Conservation (phyloP, 257 asterid genomes). For the Voacanga thouarsii region DNA sequence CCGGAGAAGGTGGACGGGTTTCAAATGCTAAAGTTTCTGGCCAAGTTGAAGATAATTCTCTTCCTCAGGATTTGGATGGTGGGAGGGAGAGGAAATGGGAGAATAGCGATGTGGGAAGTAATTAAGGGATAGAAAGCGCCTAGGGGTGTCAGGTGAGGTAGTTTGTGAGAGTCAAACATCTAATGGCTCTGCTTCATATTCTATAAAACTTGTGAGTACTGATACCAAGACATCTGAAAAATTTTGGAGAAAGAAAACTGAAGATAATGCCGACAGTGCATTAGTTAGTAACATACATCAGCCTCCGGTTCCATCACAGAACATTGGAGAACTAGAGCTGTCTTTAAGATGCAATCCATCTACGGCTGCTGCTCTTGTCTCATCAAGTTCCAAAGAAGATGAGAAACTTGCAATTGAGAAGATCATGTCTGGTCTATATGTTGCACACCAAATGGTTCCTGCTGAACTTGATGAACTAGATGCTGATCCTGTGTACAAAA, state of each 20-base stretch:
- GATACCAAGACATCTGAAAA: constrained; percentile 6
- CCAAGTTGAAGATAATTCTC: constrained; percentile 17
- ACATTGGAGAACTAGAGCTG: constrained; percentile 7
- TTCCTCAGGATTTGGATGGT: constrained; percentile 19
- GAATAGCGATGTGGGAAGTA: constrained; percentile 11
- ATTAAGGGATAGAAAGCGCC: constrained; percentile 8
- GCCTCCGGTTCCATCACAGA: constrained; percentile 1
- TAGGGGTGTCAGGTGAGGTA: constrained; percentile 17
- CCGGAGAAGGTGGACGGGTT: constrained; percentile 15
- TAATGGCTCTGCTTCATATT: constrained; percentile 14
- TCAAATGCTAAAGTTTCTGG: constrained; percentile 5
- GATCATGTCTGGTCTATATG: constrained; percentile 25
- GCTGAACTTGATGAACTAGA: constrained; percentile 28
- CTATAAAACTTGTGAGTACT: constrained; percentile 7
- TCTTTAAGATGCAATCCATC: constrained; percentile 8
- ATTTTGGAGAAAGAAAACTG: constrained; percentile 9
- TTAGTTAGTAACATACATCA: not conserved
- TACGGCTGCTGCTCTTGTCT: constrained; percentile 10
- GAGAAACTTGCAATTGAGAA: constrained; percentile 25
- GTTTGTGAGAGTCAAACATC: constrained; percentile 10
- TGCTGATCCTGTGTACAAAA: constrained; percentile 25
- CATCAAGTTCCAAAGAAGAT: constrained; percentile 17
- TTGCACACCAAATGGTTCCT: constrained; percentile 15
- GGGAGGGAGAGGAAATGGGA: constrained; percentile 19
- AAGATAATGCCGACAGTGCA: constrained; percentile 7